phyloP scores from a whole-genome alignment of 371 early-diverging fungal genomes.

The Ordospora pajunii region DNA sequence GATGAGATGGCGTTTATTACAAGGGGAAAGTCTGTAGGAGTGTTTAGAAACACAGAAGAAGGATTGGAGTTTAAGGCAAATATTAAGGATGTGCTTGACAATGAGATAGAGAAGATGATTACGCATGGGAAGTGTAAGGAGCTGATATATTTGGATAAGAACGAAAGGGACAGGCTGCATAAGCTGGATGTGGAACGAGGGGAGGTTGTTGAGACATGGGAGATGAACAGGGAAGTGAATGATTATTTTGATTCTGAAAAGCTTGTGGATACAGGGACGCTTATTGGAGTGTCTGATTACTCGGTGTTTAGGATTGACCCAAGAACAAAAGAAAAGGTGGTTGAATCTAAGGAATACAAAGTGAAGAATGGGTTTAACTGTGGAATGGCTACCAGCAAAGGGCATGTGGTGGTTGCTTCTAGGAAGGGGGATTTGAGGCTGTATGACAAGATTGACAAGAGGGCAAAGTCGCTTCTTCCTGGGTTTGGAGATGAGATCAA shows the following conservation, averaged over 20 bases:
- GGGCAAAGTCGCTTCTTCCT: constrained; percentile 76
- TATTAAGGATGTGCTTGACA: constrained; percentile 45
- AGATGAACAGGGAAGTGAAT: constrained; percentile 64
- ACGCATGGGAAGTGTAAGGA: constrained; percentile 38
- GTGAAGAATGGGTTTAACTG: constrained; percentile 64
- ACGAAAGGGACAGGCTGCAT: constrained; percentile 66
- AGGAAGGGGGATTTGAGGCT: constrained; percentile 78
- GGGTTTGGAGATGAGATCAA: constrained; percentile 75
- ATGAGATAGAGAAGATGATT: constrained; percentile 53
- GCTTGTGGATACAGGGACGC: constrained; percentile 65
- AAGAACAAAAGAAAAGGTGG: constrained; percentile 61
- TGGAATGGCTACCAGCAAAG: constrained; percentile 69
- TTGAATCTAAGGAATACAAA: constrained; percentile 57
- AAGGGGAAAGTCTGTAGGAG: constrained; percentile 59
- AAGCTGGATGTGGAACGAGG: constrained; percentile 78
- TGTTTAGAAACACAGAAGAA: constrained; percentile 51
- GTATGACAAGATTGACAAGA: constrained; percentile 69
- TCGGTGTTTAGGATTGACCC: constrained; percentile 79
- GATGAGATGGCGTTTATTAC: constrained; percentile 57
- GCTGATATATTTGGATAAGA: constrained; percentile 49
- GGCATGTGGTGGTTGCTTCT: constrained; percentile 72
- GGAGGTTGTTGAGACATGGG: constrained; percentile 81
- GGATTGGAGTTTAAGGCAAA: constrained; percentile 56
- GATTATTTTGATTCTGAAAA: constrained; percentile 71
- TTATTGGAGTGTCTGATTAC: constrained; percentile 72